A percentile compares a stretch with the other conserved stretches of the same genome.
Conservation (phyloP, 1,139 yeast species). For the Hansenula sp. region DNA sequence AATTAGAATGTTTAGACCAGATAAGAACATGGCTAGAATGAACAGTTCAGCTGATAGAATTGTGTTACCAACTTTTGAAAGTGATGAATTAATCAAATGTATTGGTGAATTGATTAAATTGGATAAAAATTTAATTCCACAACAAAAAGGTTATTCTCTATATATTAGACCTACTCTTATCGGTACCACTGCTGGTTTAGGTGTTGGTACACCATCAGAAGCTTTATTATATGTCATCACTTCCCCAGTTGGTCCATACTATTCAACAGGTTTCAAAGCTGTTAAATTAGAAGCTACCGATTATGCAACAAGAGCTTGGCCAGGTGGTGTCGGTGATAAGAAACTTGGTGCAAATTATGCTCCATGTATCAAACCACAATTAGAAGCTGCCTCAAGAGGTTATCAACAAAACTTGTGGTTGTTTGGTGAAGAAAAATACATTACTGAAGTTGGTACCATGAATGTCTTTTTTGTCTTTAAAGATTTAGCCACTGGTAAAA, state of each 20-base stretch:
- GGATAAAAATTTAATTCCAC: constrained; percentile 77
- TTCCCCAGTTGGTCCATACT: constrained; percentile 93
- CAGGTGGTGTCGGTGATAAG: constrained; percentile 95
- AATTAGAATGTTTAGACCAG: constrained; percentile 83
- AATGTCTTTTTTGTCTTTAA: constrained; percentile 84
- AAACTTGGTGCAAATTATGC: constrained; percentile 98
- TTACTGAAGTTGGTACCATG: constrained; percentile 98
- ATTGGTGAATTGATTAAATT: constrained; percentile 69
- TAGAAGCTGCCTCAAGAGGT: constrained; percentile 82
- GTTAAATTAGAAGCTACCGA: constrained; percentile 92
- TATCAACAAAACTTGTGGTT: constrained; percentile 96
- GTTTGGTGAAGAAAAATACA: constrained; percentile 82
- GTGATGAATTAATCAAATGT: constrained; percentile 67
- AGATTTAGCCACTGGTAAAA: constrained; percentile 65
- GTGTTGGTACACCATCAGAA: constrained; percentile 74
- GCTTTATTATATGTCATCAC: constrained; percentile 84
- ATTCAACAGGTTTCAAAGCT: constrained; percentile 90
- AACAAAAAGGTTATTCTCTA: constrained; percentile 81
- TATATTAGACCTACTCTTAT: constrained; percentile 93
- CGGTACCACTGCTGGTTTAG: constrained; percentile 84
- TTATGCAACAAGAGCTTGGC: constrained; percentile 97
- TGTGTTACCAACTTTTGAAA: constrained; percentile 80
- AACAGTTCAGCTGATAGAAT: constrained; percentile 83
- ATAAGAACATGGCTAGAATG: constrained; percentile 89
- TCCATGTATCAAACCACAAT: constrained; percentile 87